Base-by-base conservation (phyloP, 768 basidiomycete genomes). In the Suillus spraguei region DNA sequence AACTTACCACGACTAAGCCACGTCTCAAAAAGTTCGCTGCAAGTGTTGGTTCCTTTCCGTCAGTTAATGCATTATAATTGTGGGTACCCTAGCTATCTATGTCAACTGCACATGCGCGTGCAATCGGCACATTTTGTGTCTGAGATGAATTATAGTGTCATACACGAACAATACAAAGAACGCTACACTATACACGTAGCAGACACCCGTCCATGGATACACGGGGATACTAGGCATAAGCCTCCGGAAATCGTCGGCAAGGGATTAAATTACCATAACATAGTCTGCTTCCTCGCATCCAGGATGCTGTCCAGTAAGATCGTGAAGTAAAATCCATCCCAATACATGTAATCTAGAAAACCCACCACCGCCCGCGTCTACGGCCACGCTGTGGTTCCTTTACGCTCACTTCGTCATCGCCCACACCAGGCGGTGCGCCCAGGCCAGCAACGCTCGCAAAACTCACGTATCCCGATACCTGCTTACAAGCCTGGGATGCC, bases 381-480 rank as follows among this genome's bases (percentile, higher is more conserved):
- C 76, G 56, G 16, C 71, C 75, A 65, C 33, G 64, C 53, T 3
- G 59, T 10, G 1, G 60, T 22, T 56, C 75, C 60, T 68, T 66
- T 63, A 59, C 71, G 66, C 62, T 65, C 59, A 69, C 69, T 4
- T 67, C 69, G 68, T 60, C 72, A 20, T 80, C 81, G 55, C 80
- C 77, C 42, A 75, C 74, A 32, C 80, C 83, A 1, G 85, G 82
- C 17, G 89, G 89, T 24, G 78, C 79, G 0, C 89, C 89, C 9
- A 90, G 78, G 28, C 89, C 89, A 74, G 87, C 87, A 11, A 90
- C 82, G 56, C 80, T 83, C 46, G 86, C 81, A 62, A 90, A 90
- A n/a, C 83, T 84, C 41, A 90, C 86, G 66, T 90, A 90, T 2
- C 89, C 89, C 17, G 84, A 79, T 36, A 86, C 82, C 39, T 80